Base-by-base conservation (phyloP, 208 protist species). In the Naegleria lovaniensis region DNA sequence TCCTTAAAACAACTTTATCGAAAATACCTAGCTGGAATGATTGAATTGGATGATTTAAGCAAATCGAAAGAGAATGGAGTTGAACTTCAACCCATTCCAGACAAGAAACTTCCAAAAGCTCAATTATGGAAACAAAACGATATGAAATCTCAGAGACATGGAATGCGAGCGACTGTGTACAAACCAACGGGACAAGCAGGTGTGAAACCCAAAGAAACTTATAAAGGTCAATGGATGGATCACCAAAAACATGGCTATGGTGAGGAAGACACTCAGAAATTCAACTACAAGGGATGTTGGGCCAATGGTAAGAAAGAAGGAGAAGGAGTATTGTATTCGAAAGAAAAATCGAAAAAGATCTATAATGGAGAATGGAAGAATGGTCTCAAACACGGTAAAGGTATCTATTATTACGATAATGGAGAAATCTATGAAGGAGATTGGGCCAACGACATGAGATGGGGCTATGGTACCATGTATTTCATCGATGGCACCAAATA, bases 191-290 rank as follows among this genome's bases (percentile, higher is more conserved):
- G 15, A 11, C 16, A 25, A 22, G 16, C 6, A 29, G 40, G 40
- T 19, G 67, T 36, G 19, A 85, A 85, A 85, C 22, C 11, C 43
- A 58, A 52, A 13, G 43, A 58, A 51, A 88, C 22, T 5, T 91
- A 90, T 38, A 92, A 95, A 33, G 97, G 97, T 19, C 90, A 96
- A n/a, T 98, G 95, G 95, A 92, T 85, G 16, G 83, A 88, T 25
- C 95, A 97, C 79, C 91, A 94, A 83, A 94, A 95, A 4, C 93
- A 97, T 88, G 96, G 96, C 39, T 38, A n/a, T 0, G 91, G 91
- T 55, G 51, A 43, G 22, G 52, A 33, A 4, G 51, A 79, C 5
- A 89, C 39, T 22, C 15, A 75, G 13, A 89, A 89, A 5, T 7
- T 39, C 5, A 76, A 39, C 3, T 91, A 91, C 41, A 92, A 95